Evolutionary conservation across 2,329 filamentous ascomycete genomes (phyloP).

Genomic region (Laburnicola sp.): DNA sequence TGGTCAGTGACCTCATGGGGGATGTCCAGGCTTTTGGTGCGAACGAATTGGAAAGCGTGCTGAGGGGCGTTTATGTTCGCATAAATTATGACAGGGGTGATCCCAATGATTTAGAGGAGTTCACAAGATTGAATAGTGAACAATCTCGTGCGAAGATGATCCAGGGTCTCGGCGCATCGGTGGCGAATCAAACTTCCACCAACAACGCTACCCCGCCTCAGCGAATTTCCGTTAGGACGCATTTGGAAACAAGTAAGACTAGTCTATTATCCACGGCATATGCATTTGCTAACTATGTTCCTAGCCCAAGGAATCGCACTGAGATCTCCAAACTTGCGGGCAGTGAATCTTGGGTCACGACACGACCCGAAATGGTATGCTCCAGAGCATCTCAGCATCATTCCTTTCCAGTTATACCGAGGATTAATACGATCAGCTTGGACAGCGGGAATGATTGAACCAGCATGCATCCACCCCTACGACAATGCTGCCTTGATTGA

Average conservation of each 20-base stretch:
- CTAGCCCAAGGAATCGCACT: neutral
- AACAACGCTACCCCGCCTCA: too few relatives aligned
- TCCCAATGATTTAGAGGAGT: too few relatives aligned
- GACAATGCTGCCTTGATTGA: too few relatives aligned
- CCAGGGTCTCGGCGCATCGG: too few relatives aligned
- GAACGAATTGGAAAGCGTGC: neutral
- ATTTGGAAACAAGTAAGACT: too few relatives aligned
- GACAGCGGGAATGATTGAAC: slow-evolving; percentile 16
- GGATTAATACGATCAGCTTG: slow-evolving; percentile 16
- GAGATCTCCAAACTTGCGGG: neutral
- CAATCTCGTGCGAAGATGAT: too few relatives aligned
- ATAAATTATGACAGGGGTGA: neutral
- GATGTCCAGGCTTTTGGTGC: too few relatives aligned
- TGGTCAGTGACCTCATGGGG: too few relatives aligned
- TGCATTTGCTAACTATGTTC: neutral
- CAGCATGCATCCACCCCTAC: slow-evolving; percentile 7
- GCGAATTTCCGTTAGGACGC: too few relatives aligned
- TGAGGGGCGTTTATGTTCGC: neutral
- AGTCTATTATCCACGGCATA: neutral
- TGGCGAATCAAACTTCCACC: too few relatives aligned
- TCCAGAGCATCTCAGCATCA: slow-evolving; percentile 12
- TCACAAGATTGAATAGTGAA: too few relatives aligned
- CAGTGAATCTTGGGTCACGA: slow-evolving; percentile 1
- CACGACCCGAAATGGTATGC: slow-evolving; percentile 11
- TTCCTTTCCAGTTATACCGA: slow-evolving; percentile 22